Percentiles rank a stretch among this genome's conserved stretches.
These are phyloP conservation scores for Talaromyces sp. DNA, from an alignment of 2,329 filamentous ascomycete species.

Conservation along the genomic window DNA sequence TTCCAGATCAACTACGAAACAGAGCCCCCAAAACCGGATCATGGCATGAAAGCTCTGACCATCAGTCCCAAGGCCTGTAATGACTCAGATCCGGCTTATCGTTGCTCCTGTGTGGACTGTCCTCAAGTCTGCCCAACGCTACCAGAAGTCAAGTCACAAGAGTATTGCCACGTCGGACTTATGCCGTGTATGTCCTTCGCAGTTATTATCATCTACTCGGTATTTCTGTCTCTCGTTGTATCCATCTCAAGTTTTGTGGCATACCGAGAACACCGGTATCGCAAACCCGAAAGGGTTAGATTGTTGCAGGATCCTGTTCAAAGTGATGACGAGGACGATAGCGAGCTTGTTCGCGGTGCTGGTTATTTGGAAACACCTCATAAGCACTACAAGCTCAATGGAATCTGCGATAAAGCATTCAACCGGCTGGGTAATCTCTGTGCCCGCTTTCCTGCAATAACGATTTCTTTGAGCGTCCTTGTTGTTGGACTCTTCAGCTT, in stretches of 20 bases:
- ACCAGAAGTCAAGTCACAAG: conserved; percentile 66
- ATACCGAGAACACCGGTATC: conserved; percentile 68
- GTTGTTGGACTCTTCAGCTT: conserved; percentile 75
- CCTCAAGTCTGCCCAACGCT: conserved; percentile 79
- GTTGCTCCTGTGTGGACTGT: conserved; percentile 93
- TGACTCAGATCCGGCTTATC: conserved; percentile 77
- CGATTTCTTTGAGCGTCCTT: conserved; percentile 71
- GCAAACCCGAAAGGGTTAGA: conserved; percentile 77
- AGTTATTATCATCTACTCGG: conserved; percentile 79
- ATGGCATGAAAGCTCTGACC: conserved; percentile 67
- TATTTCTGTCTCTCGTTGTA: conserved; percentile 66
- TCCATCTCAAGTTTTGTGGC: conserved; percentile 70
- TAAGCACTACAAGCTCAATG: conserved; percentile 78
- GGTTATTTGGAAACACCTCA: conserved; percentile 76
- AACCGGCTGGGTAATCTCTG: conserved; percentile 74
- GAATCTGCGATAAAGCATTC: conserved; percentile 75
- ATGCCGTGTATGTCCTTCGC: conserved; percentile 94
- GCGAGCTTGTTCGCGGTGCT: conserved; percentile 71
- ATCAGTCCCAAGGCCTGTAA: conserved; percentile 84
- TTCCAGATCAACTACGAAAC: conserved; percentile 93
- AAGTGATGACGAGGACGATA: conserved; percentile 93
- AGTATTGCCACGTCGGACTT: conserved; percentile 76
- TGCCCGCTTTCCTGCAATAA: conserved; percentile 78
- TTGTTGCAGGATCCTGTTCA: conserved; percentile 78
- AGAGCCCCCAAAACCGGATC: conserved; percentile 54